Conservation (phyloP, 2,329 filamentous ascomycete genomes). For the Colletotrichum endophyticum region DNA sequence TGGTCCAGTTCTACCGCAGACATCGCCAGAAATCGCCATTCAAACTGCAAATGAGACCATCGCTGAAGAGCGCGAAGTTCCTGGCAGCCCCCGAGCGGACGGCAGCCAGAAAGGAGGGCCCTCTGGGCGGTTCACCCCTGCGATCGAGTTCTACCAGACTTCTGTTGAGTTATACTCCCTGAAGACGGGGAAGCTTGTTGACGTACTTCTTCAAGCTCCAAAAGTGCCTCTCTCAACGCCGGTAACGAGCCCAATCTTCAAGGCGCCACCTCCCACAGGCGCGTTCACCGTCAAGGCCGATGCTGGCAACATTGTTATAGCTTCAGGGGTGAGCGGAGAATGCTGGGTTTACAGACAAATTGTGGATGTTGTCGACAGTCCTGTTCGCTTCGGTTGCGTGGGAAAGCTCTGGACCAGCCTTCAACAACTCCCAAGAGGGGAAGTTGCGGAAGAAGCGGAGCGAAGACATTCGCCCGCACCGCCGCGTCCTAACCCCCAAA, state of each 20-base stretch:
- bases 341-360: constrained; percentile 76
- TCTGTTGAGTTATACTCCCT: constrained; percentile 90
- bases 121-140: constrained; percentile 36
- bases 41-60: constrained; percentile 41
- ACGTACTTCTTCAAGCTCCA: constrained; percentile 75
- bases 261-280: constrained; percentile 72
- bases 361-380: constrained; percentile 44
- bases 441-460: constrained; percentile 52
- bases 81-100: constrained; percentile 45
- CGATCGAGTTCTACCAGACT: constrained; percentile 76
- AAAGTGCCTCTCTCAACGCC: constrained; percentile 64
- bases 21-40: constrained; percentile 35
- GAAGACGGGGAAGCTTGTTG: constrained; percentile 72
- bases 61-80: constrained; percentile 44
- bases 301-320: constrained; percentile 72
- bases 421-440: constrained; percentile 62
- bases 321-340: constrained; percentile 85
- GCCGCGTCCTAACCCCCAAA: constrained; percentile 52
- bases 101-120: constrained; percentile 40
- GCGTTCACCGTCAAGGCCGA: constrained; percentile 77
- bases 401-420: constrained; percentile 93
- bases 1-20: constrained; percentile 67
- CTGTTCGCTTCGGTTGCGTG: constrained; percentile 65
- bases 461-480: constrained; percentile 39
- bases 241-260: constrained; percentile 66